Evolutionary conservation across 108 stramenopile genomes (phyloP).

Genomic region (Skeletonema potamos): DNA sequence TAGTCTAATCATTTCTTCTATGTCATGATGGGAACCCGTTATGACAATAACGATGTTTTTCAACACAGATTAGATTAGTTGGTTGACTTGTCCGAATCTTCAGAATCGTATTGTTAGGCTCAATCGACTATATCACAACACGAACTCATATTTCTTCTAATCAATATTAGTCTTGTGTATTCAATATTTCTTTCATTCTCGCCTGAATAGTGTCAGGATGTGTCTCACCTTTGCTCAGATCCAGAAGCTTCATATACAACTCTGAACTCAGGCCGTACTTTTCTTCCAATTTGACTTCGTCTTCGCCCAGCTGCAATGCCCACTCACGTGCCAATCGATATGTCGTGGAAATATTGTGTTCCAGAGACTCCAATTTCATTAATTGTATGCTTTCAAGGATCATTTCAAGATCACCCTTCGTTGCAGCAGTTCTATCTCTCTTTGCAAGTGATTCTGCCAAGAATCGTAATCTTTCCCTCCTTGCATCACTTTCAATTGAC

Average conservation of each 20-base stretch:
- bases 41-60: too few relatives aligned
- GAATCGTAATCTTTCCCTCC: not conserved
- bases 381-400: conserved; percentile 4
- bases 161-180: too few relatives aligned
- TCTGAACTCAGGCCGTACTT: not conserved
- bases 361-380: conserved; percentile 1
- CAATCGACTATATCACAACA: too few relatives aligned
- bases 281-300: not conserved
- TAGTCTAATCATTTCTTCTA: too few relatives aligned
- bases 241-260: not conserved
- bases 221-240: conserved; percentile 12
- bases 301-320: conserved; percentile 2
- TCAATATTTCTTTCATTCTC: not conserved
- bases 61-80: too few relatives aligned
- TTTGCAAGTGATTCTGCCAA: not conserved
- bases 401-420: not conserved
- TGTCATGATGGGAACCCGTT: too few relatives aligned
- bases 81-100: too few relatives aligned
- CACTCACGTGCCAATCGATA: conserved; percentile 5
- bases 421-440: not conserved
- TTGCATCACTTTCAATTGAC: not conserved
- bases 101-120: too few relatives aligned
- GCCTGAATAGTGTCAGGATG: conserved; percentile 2
- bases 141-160: too few relatives aligned
- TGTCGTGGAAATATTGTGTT: conserved; percentile 3